Percentiles rank a stretch among this genome's conserved stretches.
phyloP scores from a whole-genome alignment of 306 rosid species.

The Corylus avellana region DNA sequence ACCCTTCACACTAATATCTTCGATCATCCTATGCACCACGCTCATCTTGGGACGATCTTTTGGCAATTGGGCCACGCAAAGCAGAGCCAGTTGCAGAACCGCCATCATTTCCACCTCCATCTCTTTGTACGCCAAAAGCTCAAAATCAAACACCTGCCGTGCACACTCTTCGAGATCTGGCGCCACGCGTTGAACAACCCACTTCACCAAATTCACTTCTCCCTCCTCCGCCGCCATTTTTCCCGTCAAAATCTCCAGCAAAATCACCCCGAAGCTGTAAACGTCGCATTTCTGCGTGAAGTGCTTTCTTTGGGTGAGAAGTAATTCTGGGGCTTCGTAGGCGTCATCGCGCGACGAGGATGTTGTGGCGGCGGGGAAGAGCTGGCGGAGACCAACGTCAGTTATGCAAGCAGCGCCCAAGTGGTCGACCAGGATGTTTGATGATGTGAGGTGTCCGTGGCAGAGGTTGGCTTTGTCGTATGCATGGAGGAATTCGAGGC shows the following conservation, averaged over 20 bases:
- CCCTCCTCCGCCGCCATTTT: background rate
- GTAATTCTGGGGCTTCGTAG: slow-evolving; percentile 26
- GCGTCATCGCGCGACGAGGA: background rate
- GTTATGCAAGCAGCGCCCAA: slow-evolving; percentile 18
- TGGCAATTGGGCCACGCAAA: slow-evolving; percentile 23
- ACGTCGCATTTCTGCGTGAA: slow-evolving; percentile 24
- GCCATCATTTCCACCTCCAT: slow-evolving; percentile 28
- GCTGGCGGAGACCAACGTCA: slow-evolving; percentile 27
- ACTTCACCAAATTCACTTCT: too few species aligned
- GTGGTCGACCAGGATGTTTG: slow-evolving; percentile 28
- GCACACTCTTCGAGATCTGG: background rate
- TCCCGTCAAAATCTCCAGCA: slow-evolving; percentile 35
- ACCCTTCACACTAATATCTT: slow-evolving; percentile 21
- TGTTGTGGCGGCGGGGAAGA: background rate
- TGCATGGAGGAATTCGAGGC: slow-evolving; percentile 21
- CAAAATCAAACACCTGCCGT: slow-evolving; percentile 33
- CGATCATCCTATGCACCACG: slow-evolving; percentile 28
- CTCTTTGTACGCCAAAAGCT: slow-evolving; percentile 20
- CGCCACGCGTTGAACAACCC: too few species aligned
- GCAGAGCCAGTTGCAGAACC: slow-evolving; percentile 24
- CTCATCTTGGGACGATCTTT: slow-evolving; percentile 32
- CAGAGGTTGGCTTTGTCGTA: slow-evolving; percentile 17
- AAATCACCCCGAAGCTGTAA: slow-evolving; percentile 35
- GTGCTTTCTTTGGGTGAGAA: background rate
- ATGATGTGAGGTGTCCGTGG: slow-evolving; percentile 27